Base-by-base conservation (phyloP, 805 yeast genomes). In the Starmerella davenportii region DNA sequence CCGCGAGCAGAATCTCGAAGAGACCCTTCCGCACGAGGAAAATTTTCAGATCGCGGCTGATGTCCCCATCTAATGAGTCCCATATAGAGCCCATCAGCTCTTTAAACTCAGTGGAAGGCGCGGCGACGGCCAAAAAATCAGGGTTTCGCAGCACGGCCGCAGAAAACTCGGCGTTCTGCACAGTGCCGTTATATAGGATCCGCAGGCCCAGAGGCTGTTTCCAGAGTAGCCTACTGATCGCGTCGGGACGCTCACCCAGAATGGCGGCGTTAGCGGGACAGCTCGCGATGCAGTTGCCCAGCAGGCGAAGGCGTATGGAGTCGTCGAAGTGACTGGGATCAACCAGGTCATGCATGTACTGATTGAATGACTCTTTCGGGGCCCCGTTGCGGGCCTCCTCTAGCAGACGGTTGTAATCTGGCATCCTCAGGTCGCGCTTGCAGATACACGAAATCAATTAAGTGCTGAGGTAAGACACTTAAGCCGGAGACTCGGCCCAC, bases 261-360 rank as follows among this genome's bases (percentile, higher is more conserved):
- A 33, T 11, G 2, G 20, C 38, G 3, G 43, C 38, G 28, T 44
- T 42, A 15, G 14, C 39, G 21, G 2, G 25, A 7, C 29, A 34
- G 17, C 40, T 30, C 11, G 44, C 44, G 4, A 46, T 39, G 7
- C 44, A 38, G 31, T 46, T 46, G 7, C 47, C 49, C 4, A 46
- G 45, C 3, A 46, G 40, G 17, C 49, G 24, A 25, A 46, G 35
- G 16, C 27, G 23, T 2, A 42, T 37, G 8, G 40, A 35, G 21
- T 46, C 42, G 7, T 21, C 30, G 13, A 43, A 36, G n/a, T 36
- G 29, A 1, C 17, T 38, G 4, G 29, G 21, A 9, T 36, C 34
- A 15, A 30, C 16, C 5, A 46, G 38, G 3, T 15, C 41, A 9
- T 36, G 25, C 36, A 46, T 39, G 14, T 39, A 31, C 13, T 23